Conservation (phyloP, 2,329 filamentous ascomycete species). For the Nigrospora sphaerica region DNA sequence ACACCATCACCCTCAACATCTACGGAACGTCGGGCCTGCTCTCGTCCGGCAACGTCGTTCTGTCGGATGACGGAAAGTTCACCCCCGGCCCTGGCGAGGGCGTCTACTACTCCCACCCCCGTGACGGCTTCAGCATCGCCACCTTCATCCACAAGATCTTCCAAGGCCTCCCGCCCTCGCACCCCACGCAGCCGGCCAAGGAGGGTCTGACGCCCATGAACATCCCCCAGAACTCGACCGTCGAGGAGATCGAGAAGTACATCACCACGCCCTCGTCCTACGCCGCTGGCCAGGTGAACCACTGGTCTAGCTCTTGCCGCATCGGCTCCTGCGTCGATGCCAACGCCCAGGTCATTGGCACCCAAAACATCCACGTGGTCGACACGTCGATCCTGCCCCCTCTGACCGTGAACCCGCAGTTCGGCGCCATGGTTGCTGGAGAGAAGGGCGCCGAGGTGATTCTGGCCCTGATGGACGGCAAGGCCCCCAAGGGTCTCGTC, state of each 20-base stretch:
- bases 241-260: conserved; percentile 40
- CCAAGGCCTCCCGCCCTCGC: conserved; percentile 25
- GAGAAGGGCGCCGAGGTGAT: conserved; percentile 45
- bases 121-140: conserved; percentile 40
- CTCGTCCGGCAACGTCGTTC: conserved; percentile 37
- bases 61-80: conserved; percentile 31
- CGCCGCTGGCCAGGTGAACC: conserved; percentile 41
- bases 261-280: conserved; percentile 40
- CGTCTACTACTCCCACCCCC: conserved; percentile 39
- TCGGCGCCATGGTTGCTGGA: conserved; percentile 46
- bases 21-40: conserved; percentile 49
- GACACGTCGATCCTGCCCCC: conserved; percentile 42
- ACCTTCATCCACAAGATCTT: conserved; percentile 44
- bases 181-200: conserved; percentile 18
- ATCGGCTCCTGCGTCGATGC: conserved; percentile 42
- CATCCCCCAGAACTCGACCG: conserved; percentile 34
- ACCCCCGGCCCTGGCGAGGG: conserved; percentile 30
- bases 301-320: conserved; percentile 45
- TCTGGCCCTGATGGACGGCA: conserved; percentile 7
- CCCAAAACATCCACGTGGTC: conserved; percentile 42
- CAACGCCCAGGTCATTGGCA: conserved; percentile 38
- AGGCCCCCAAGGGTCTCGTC: too few species aligned
- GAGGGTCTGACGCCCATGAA: conserved; percentile 39
- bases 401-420: conserved; percentile 46
- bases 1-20: conserved; percentile 48